These are phyloP conservation scores for Gentiana straminea DNA, from an alignment of 257 asterid species.

Conservation along the genomic window DNA sequence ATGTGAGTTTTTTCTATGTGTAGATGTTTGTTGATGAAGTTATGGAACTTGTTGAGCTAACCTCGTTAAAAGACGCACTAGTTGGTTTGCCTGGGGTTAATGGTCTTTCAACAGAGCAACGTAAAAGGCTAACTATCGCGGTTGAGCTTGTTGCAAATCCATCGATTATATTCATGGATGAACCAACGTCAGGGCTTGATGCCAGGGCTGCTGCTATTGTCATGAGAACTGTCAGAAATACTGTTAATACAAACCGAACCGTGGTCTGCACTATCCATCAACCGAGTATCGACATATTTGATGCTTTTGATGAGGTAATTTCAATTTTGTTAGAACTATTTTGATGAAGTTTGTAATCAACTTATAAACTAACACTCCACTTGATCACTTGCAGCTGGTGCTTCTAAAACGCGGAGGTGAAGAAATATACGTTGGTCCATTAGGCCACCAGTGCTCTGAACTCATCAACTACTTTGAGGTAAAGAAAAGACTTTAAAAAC, in stretches of 20 bases:
- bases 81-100: constrained; percentile 76
- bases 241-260: constrained; percentile 84
- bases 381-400: constrained; percentile 38
- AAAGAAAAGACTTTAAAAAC: neutral
- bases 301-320: constrained; percentile 76
- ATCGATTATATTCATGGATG: constrained; percentile 92
- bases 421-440: constrained; percentile 70
- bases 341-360: neutral
- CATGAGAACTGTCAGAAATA: constrained; percentile 90
- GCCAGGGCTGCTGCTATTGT: constrained; percentile 96
- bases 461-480: constrained; percentile 80
- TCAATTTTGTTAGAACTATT: neutral
- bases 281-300: constrained; percentile 86
- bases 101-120: constrained; percentile 83
- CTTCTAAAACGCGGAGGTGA: constrained; percentile 77
- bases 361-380: neutral
- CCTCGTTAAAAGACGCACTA: constrained; percentile 49
- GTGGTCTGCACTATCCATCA: constrained; percentile 94
- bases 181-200: constrained; percentile 92
- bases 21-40: constrained; percentile 78
- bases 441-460: constrained; percentile 50
- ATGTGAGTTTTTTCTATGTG: neutral
- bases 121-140: constrained; percentile 80
- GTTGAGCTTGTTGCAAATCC: constrained; percentile 94
- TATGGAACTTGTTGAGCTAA: constrained; percentile 73